Evolutionary conservation across 2,329 filamentous ascomycete genomes (phyloP).

Genomic region (Diaporthe ampelina): DNA sequence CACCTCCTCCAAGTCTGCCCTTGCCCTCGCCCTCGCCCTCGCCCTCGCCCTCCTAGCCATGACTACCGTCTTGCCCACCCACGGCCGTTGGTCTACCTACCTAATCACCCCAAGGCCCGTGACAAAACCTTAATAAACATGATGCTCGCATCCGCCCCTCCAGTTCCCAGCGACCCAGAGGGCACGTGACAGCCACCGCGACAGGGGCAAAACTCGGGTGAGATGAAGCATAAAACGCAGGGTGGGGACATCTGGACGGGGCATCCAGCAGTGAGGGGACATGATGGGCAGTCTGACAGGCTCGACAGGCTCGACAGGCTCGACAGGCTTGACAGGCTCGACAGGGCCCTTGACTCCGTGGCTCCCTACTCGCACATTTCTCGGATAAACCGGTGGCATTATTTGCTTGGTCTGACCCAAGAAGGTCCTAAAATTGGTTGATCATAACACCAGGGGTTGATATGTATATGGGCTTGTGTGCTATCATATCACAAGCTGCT

Average conservation of each 20-base stretch:
- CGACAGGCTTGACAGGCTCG: no score
- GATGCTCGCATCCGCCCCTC: conserved; percentile 1
- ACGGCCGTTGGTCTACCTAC: no score
- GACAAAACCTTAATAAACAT: not conserved
- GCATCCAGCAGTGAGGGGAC: not conserved
- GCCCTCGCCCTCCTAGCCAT: no score
- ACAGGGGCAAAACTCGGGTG: conserved; percentile 8
- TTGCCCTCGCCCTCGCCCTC: no score
- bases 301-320: no score
- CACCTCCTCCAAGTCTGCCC: no score
- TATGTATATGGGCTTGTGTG: conserved; percentile 1
- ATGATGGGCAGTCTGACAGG: not conserved
- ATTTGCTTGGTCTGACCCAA: conserved; percentile 23
- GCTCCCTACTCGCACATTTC: conserved; percentile 22
- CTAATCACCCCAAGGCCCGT: not conserved
- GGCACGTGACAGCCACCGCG: conserved; percentile 14
- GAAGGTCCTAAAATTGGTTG: conserved; percentile 13
- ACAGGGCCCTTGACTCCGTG: conserved; percentile 7
- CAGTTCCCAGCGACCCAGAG: not conserved
- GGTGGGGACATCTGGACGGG: not conserved
- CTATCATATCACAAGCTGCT: conserved; percentile 13
- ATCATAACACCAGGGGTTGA: conserved; percentile 25
- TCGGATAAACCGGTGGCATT: conserved; percentile 26
- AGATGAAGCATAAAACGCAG: not conserved
- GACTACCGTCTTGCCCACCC: not conserved